Evolutionary conservation across 768 basidiomycete species (phyloP).

Genomic region (Suillus fuscotomentosus): DNA sequence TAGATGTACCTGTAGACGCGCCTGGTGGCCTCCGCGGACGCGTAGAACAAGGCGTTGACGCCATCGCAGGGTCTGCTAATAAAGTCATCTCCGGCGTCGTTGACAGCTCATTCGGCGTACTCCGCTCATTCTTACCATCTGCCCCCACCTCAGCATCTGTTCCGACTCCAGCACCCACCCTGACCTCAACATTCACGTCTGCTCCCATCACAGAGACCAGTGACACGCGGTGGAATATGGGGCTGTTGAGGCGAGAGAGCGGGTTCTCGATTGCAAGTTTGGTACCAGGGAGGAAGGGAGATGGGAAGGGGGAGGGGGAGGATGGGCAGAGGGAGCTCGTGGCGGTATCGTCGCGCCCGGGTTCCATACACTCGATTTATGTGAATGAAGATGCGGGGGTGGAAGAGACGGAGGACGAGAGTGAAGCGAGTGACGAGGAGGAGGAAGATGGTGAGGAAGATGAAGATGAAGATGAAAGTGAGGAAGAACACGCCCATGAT

Average conservation of each 20-base stretch:
- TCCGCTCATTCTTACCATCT: slow-evolving; percentile 72
- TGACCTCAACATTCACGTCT: slow-evolving; percentile 12
- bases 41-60: slow-evolving; percentile 79
- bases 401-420: slow-evolving; percentile 25
- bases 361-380: slow-evolving; percentile 39
- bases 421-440: slow-evolving; percentile 21
- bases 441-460: slow-evolving; percentile 36
- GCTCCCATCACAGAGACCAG: not conserved
- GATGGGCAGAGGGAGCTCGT: slow-evolving; percentile 53
- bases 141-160: slow-evolving; percentile 19
- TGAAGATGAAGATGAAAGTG: slow-evolving; percentile 38
- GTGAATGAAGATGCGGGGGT: slow-evolving; percentile 7
- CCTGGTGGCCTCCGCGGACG: slow-evolving; percentile 64
- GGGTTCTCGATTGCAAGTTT: slow-evolving; percentile 84
- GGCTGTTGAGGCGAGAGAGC: slow-evolving; percentile 70
- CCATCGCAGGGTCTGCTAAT: slow-evolving; percentile 79
- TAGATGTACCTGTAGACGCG: slow-evolving; percentile 47
- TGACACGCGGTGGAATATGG: slow-evolving; percentile 49
- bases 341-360: slow-evolving; percentile 50
- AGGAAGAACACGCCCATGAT: slow-evolving; percentile 45
- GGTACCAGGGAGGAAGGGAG: slow-evolving; percentile 41
- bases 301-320: slow-evolving; percentile 18
- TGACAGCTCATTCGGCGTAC: slow-evolving; percentile 85
- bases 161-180: slow-evolving; percentile 25
- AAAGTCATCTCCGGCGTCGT: slow-evolving; percentile 81